phyloP scores from a whole-genome alignment of 345 rosid species.

The Zanthoxylum bungeanum region DNA sequence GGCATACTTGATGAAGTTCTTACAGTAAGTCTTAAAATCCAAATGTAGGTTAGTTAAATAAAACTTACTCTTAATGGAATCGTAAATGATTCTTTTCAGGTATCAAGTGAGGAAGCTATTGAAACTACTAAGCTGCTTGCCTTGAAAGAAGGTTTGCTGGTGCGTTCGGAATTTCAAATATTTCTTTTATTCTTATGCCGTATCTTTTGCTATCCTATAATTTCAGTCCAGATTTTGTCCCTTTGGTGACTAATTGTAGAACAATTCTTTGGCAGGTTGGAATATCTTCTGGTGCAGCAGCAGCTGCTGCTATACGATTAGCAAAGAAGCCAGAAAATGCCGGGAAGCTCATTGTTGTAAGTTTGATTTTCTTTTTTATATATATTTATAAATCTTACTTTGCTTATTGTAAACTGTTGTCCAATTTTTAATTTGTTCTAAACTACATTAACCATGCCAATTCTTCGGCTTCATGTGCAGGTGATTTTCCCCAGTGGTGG shows the following conservation, averaged over 20 bases:
- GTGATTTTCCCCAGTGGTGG: constrained; percentile 72
- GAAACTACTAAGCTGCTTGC: constrained; percentile 48
- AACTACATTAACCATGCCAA: not conserved
- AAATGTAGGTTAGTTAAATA: not conserved
- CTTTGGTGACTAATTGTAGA: not conserved
- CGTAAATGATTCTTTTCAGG: constrained; percentile 20
- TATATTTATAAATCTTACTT: not conserved
- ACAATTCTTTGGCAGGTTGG: constrained; percentile 35
- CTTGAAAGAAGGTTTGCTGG: constrained; percentile 53
- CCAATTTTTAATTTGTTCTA: too few relatives aligned
- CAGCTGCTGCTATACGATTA: constrained; percentile 47
- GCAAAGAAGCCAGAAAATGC: constrained; percentile 53
- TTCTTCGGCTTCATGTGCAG: constrained; percentile 28
- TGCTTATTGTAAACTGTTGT: not conserved
- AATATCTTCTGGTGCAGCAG: constrained; percentile 60
- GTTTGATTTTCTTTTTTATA: constrained; percentile 1
- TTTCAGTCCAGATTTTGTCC: not conserved
- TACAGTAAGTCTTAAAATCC: constrained; percentile 28
- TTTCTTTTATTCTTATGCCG: not conserved
- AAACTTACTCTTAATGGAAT: not conserved
- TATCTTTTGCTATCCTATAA: not conserved
- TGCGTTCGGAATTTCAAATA: not conserved
- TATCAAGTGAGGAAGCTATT: constrained; percentile 50
- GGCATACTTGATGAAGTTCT: constrained; percentile 52
- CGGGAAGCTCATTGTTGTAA: constrained; percentile 55